Evolutionary conservation across 2,329 filamentous ascomycete species (phyloP), one percentile per base, ranked within the genome.

Genomic region (Aspergillus fumigatus): DNA sequence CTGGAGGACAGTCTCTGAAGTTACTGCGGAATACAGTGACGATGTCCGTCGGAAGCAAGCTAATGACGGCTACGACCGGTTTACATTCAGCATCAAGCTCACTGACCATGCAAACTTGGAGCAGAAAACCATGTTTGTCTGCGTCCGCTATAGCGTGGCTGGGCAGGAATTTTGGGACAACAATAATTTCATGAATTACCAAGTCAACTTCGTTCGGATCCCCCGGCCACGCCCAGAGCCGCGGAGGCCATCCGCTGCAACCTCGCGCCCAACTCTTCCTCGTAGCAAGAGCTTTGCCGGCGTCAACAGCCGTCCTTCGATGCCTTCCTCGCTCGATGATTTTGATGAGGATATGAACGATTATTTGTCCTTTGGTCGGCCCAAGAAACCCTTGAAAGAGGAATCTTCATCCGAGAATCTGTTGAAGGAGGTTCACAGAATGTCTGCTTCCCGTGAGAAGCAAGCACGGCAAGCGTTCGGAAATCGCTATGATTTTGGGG

Each of bases 1-100:
- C 77, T 99, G 94, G 94, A 96, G 96, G 81, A 99, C 94, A 0
- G 95, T 92, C 0, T 99, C 94, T 0, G 94, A 99, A 71, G 89
- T 97, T 1, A 82, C 83, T 40, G 93, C 90, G n/a, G 92, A 97
- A 67, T 99, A 85, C 77, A 88, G 87, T 71, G 84, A 89, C 59
- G 89, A 94, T 75, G 83, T 93, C 48, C 84, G 86, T 47, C 84
- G 85, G 27, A 84, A 84, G 63, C 84, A 88, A 45, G 57, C 63
- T 11, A 77, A 84, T 23, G 81, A 88, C 64, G 86, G 88, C 50
- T 88, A 88, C 65, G 94, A 99, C 72, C 85, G 90, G 41, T 99
- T 99, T 78, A 90, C 87, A 69, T 99, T 99, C 76, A 90, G 86
- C 73, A 95, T 99, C 79, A 93, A 92, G 79, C 77, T 99, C 56